Conservation (phyloP, 2,329 filamentous ascomycete genomes). For the Monilinia polystroma region DNA sequence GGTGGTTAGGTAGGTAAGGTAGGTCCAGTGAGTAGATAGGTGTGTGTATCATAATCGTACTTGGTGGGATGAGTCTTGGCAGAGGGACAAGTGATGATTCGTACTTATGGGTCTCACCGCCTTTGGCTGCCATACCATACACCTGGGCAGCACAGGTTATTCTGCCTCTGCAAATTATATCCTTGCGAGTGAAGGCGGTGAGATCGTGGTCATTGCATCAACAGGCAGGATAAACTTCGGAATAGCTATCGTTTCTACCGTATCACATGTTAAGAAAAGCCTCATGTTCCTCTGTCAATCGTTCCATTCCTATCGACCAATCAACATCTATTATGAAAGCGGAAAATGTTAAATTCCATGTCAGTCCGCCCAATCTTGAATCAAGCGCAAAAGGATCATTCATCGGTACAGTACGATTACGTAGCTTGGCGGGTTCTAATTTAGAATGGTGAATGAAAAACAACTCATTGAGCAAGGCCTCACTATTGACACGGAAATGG, state of each 20-base stretch:
- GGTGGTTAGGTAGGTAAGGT: too few relatives aligned
- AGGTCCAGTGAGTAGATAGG: too few relatives aligned
- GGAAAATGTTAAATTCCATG: neutral
- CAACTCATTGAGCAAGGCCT: neutral
- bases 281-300: neutral
- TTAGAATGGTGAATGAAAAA: neutral
- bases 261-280: neutral
- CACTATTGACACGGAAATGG: neutral
- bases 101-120: too few relatives aligned
- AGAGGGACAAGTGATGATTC: neutral
- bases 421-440: slow-evolving; percentile 9
- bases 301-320: neutral
- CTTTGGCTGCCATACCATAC: too few relatives aligned
- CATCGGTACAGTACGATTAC: neutral
- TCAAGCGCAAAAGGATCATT: neutral
- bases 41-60: neutral
- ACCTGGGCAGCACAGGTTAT: too few relatives aligned
- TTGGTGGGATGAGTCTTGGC: neutral
- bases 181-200: neutral
- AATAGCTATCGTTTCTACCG: neutral
- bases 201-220: neutral
- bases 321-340: neutral
- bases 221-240: slow-evolving; percentile 1
- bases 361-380: neutral
- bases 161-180: too few relatives aligned